phyloP scores from a whole-genome alignment of 495 filamentous ascomycete species.

The Trichocladium antarcticum region DNA sequence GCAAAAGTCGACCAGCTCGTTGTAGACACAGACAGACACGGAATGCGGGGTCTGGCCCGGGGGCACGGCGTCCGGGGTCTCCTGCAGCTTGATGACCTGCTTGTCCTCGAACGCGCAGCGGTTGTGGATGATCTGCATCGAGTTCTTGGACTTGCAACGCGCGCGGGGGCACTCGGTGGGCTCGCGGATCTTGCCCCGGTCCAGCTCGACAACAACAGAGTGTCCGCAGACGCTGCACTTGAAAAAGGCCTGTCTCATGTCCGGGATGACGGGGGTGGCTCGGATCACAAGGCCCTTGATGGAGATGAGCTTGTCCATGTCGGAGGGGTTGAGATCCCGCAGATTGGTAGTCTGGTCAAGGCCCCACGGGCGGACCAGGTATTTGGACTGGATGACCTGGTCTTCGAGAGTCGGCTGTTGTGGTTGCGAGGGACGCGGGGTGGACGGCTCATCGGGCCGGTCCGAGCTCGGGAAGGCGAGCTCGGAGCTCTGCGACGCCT shows the following conservation, averaged over 20 bases:
- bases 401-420: slow-evolving; percentile 37
- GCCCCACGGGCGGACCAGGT: slow-evolving; percentile 84
- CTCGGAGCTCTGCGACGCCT: slow-evolving; percentile 51
- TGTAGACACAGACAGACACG: slow-evolving; percentile 90
- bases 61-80: slow-evolving; percentile 88
- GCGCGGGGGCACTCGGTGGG: slow-evolving; percentile 79
- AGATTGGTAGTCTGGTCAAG: slow-evolving; percentile 80
- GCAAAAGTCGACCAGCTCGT: slow-evolving; percentile 93
- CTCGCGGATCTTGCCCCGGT: slow-evolving; percentile 91
- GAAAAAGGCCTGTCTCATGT: slow-evolving; percentile 96
- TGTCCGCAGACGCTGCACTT: slow-evolving; percentile 86
- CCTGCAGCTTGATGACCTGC: slow-evolving; percentile 97
- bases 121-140: slow-evolving; percentile 97
- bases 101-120: slow-evolving; percentile 92
- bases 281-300: slow-evolving; percentile 96
- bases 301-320: slow-evolving; percentile 92
- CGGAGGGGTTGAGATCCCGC: slow-evolving; percentile 86
- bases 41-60: slow-evolving; percentile 98
- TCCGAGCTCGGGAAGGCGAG: slow-evolving; percentile 68
- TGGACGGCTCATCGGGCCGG: slow-evolving; percentile 39
- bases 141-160: slow-evolving; percentile 77
- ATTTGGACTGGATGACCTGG: slow-evolving; percentile 58
- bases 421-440: slow-evolving; percentile 21
- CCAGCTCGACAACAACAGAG: slow-evolving; percentile 78
- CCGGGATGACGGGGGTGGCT: slow-evolving; percentile 89